Evolutionary conservation across 1,139 yeast species (phyloP).

Genomic region (Suhomyces atakaporum): DNA sequence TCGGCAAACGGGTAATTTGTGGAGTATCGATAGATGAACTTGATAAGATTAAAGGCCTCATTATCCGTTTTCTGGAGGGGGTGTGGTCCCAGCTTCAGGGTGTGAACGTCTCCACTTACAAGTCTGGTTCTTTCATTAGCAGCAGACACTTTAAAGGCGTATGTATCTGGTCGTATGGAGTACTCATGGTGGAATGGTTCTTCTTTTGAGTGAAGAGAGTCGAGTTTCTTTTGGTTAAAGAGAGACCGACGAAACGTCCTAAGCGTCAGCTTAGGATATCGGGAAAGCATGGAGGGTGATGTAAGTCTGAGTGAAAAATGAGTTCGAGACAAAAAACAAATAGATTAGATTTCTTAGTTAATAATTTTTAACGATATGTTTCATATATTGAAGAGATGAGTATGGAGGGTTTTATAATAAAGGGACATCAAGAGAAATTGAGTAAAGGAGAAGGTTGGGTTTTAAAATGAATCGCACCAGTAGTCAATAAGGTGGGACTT

Average conservation of each 20-base stretch:
- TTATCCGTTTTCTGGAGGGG: constrained; percentile 31
- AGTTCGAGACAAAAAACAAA: no score
- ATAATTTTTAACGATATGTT: no score
- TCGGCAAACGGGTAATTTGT: constrained; percentile 48
- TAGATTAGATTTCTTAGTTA: no score
- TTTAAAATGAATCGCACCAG: no score
- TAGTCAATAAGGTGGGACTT: no score
- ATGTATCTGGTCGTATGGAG: constrained; percentile 51
- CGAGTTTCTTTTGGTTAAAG: constrained; percentile 25
- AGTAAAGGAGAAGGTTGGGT: no score
- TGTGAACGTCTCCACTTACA: constrained; percentile 1
- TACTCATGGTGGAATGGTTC: constrained; percentile 44
- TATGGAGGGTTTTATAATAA: no score
- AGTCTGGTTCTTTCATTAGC: constrained; percentile 22
- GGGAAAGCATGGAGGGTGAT: constrained; percentile 2
- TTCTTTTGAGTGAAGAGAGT: constrained; percentile 22
- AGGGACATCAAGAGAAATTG: no score
- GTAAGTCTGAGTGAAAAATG: no score
- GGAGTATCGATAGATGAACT: constrained; percentile 42
- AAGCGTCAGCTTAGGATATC: neutral
- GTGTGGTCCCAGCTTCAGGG: constrained; percentile 19
- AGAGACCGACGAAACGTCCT: constrained; percentile 15
- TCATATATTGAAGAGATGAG: no score
- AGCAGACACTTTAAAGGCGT: constrained; percentile 45
- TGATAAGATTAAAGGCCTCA: constrained; percentile 32